Percentiles rank a stretch among this genome's conserved stretches.
These are phyloP conservation scores for Jatropha multifida DNA, from an alignment of 441 rosid species.

Conservation along the genomic window DNA sequence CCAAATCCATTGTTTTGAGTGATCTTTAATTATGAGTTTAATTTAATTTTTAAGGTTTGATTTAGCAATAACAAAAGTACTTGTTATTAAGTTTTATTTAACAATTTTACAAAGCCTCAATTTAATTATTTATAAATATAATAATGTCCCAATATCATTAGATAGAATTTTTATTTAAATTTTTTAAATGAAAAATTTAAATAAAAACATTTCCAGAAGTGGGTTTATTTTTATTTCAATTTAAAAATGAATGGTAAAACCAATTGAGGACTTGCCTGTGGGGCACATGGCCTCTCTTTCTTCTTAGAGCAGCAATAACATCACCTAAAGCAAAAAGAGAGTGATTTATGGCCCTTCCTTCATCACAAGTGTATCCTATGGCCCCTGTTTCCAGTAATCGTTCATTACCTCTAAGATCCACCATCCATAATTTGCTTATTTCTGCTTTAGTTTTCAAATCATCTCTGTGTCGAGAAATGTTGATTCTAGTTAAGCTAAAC, in stretches of 20 bases:
- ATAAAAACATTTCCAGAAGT: no score
- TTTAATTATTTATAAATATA: no score
- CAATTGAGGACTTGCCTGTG: constrained; percentile 62
- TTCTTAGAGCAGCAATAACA: constrained; percentile 84
- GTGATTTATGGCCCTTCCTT: constrained; percentile 86
- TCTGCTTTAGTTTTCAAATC: constrained; percentile 50
- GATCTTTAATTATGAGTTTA: no score
- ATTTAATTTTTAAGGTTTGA: no score
- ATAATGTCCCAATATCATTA: no score
- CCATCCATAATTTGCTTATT: constrained; percentile 92
- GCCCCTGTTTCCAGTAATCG: constrained; percentile 81
- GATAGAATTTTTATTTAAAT: no score
- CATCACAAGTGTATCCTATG: constrained; percentile 71
- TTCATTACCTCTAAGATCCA: constrained; percentile 95
- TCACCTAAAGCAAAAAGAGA: constrained; percentile 92
- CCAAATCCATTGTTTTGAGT: no score
- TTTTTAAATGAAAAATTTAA: no score
- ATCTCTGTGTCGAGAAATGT: constrained; percentile 55
- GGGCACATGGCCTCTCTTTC: constrained; percentile 87
- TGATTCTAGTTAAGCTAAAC: constrained; percentile 84
- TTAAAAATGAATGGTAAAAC: constrained; percentile 12
- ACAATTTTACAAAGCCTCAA: no score
- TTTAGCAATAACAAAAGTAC: no score
- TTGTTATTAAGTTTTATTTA: no score
- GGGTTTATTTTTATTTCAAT: no score